These are phyloP conservation scores for Fusarium robinianum DNA, from an alignment of 2,329 filamentous ascomycete species.

Conservation along the genomic window DNA sequence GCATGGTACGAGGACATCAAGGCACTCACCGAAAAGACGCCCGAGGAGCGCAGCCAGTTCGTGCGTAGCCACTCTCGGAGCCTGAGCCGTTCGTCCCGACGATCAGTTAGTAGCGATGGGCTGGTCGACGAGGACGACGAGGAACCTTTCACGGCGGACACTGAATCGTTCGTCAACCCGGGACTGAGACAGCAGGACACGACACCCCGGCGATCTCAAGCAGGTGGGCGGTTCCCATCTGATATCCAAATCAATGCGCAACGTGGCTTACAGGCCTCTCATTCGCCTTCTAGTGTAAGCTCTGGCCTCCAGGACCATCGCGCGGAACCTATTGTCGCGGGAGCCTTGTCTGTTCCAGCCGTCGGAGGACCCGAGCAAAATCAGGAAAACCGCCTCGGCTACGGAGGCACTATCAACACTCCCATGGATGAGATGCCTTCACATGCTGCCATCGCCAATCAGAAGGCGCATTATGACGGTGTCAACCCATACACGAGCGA, in stretches of 20 bases:
- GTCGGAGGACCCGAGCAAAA: constrained; percentile 41
- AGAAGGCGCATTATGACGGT: constrained; percentile 58
- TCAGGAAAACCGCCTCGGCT: constrained; percentile 44
- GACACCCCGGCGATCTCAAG: constrained; percentile 71
- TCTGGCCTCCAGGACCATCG: constrained; percentile 58
- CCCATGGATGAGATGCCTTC: constrained; percentile 55
- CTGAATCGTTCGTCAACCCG: constrained; percentile 50
- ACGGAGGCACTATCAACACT: constrained; percentile 51
- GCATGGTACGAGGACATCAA: constrained; percentile 96
- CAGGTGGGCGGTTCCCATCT: constrained; percentile 96
- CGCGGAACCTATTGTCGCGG: constrained; percentile 62
- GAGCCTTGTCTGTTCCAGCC: constrained; percentile 50
- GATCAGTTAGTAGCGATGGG: constrained; percentile 73
- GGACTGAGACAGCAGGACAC: constrained; percentile 55
- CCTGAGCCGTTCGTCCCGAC: constrained; percentile 67
- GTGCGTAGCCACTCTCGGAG: constrained; percentile 81
- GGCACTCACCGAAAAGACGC: constrained; percentile 81
- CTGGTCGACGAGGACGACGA: constrained; percentile 76
- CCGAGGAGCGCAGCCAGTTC: constrained; percentile 86
- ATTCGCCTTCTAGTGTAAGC: constrained; percentile 81
- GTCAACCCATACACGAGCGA: constrained; percentile 62
- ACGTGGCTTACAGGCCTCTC: constrained; percentile 78
- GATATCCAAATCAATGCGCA: constrained; percentile 81
- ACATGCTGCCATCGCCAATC: constrained; percentile 54
- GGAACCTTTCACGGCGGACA: constrained; percentile 63